Conservation (phyloP, 2,329 filamentous ascomycete genomes). For the Microdochium trichocladiopsis region DNA sequence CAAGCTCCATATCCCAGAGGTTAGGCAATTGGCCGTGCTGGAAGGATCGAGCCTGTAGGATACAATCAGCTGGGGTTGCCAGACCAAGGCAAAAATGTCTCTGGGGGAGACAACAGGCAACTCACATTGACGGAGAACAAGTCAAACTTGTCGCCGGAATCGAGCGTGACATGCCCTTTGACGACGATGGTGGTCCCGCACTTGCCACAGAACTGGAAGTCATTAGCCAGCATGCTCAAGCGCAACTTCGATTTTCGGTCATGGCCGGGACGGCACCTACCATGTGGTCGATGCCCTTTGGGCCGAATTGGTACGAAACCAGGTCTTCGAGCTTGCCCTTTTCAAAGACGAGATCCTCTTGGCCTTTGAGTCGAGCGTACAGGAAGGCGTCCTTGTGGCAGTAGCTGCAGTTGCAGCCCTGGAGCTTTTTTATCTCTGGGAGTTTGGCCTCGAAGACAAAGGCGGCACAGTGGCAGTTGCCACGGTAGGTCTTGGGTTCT, state of each 20-base stretch:
- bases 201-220: neutral
- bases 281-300: neutral
- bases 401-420: conserved; percentile 62
- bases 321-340: neutral
- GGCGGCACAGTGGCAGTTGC: conserved; percentile 50
- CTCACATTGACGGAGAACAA: neutral
- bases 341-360: conserved; percentile 1
- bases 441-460: conserved; percentile 44
- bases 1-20: conserved; percentile 28
- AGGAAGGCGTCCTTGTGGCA: conserved; percentile 44
- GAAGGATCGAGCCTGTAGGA: conserved; percentile 29
- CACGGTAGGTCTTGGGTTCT: conserved; percentile 36
- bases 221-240: neutral
- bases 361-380: conserved; percentile 19
- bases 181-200: neutral
- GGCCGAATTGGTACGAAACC: neutral
- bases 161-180: neutral
- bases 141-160: neutral
- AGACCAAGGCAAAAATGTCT: neutral
- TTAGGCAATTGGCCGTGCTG: conserved; percentile 30
- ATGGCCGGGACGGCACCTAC: neutral
- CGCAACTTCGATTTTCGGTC: no score
- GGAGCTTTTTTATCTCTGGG: conserved; percentile 49
- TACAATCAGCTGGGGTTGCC: no score
- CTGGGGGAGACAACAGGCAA: neutral